These are phyloP conservation scores for Amanita subjunquillea DNA, from an alignment of 768 basidiomycete genomes.

Conservation along the genomic window DNA sequence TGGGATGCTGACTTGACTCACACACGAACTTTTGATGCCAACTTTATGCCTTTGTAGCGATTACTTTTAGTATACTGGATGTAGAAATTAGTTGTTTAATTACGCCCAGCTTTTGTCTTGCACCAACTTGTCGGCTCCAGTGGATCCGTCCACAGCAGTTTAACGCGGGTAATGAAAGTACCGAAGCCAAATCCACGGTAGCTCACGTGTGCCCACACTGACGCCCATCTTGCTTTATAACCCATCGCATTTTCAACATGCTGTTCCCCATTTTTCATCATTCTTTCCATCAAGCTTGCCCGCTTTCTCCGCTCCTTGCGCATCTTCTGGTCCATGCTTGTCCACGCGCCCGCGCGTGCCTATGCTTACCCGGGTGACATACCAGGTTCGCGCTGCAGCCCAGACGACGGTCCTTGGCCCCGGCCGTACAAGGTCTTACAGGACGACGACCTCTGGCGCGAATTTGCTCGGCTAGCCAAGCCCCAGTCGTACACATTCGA, in stretches of 20 bases:
- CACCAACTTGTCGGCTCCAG: no score
- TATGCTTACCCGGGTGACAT: slow-evolving; percentile 53
- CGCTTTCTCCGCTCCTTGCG: slow-evolving; percentile 9
- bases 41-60: background rate
- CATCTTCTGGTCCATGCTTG: slow-evolving; percentile 25
- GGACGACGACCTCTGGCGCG: slow-evolving; percentile 42
- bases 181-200: slow-evolving; percentile 6
- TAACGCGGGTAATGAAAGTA: slow-evolving; percentile 28
- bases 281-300: background rate
- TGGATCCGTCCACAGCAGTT: no score
- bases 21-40: background rate
- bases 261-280: background rate
- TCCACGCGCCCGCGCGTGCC: slow-evolving; percentile 24
- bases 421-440: slow-evolving; percentile 42
- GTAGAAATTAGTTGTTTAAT: background rate
- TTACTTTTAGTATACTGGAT: background rate
- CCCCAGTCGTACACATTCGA: slow-evolving; percentile 29
- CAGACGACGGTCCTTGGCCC: slow-evolving; percentile 60
- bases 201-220: background rate
- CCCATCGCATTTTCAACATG: background rate
- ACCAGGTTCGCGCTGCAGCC: slow-evolving; percentile 48
- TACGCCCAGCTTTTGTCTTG: no score
- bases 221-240: background rate
- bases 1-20: background rate
- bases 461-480: slow-evolving; percentile 38